Base-by-base conservation (phyloP, 371 early-diverging fungal species). In the Cokeromyces recurvatus region DNA sequence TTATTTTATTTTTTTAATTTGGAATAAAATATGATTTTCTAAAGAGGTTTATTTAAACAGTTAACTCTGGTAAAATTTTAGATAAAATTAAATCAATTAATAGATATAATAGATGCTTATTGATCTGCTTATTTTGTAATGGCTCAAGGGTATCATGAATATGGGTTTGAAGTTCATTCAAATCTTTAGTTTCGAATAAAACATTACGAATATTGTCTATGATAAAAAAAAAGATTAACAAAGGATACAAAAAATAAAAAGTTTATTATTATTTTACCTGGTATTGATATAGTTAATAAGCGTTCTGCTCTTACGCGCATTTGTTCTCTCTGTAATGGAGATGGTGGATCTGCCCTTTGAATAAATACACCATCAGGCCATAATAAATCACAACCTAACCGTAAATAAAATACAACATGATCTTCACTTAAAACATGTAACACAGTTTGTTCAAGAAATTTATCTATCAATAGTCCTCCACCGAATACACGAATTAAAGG, bases 291-390 rank as follows among this genome's bases (percentile, higher is more conserved):
- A 10, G 58, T 55, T 11, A 74, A 38, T 20, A 68, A 34, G 8
- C 74, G 37, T 43, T 74, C 74, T 1, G 74, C 74, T 36, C 64
- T 48, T 24, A 64, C 59, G 20, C 74, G 43, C 55, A 63, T 59
- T 17, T 60, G 48, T 23, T 70, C 68, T 24, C 57, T 46, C 46
- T 74, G 59, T 9, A 59, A 35, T 10, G 57, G 55, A 3, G 70
- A 68, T 1, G 60, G 53, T 10, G 68, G 53, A 19, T 68, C 57
- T 22, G 53, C 48, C 52, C 71, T 43, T 32, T 68, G 51, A 43
- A 81, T 12, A 56, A 74, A 54, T n/a, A 56, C 40, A 29, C 78
- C 75, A 25, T 74, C 71, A 1, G 82, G 79, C 82, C 82, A 81
- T 39, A 81, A 43, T 14, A 79, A 55, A 19, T 77, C 68, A 9